Base-by-base conservation (phyloP, 1,284 basidiomycete species). In the Tranzscheliella williamsii region DNA sequence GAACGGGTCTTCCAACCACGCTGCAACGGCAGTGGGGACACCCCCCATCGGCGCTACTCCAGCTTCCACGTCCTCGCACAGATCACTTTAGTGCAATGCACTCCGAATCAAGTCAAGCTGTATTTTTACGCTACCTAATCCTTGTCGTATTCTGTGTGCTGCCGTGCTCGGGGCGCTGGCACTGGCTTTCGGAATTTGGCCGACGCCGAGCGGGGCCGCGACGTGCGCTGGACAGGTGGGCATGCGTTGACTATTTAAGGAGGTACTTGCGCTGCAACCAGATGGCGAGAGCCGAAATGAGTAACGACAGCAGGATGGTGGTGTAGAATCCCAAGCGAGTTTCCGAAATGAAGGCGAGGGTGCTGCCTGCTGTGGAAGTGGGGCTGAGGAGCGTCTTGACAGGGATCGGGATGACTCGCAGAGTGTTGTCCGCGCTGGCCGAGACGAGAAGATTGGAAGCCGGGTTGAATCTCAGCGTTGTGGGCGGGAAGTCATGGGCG, bases 401-500 rank as follows among this genome's bases (percentile, higher is more conserved):
- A 5, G 60, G 60, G 38, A 63, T 63, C 15, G 46, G 60, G 35
- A 95, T 84, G 34, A 93, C 81, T 21, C 94, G 85, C 20, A 97
- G 81, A 2, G 88, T 86, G 76, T 90, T 93, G 79, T 98, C 94
- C 5, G 90, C 89, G 70, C 91, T 91, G 4, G 89, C 92, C 5
- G 90, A 91, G 18, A 92, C 84, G n/a, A 98, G 83, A n/a, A 93
- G 67, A 16, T 82, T 85, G 13, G 87, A 87, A 4, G 85, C 82
- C 0, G 91, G 88, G 75, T 88, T 93, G 81, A 98, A 97, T 48
- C 84, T 84, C 46, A 98, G 79, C 1, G 88, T 86, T 0, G 94
- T 98, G 2, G 91, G 85, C 3, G 95, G 91, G 78, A 98, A 94
- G 60, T 92, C 90, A 78, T 98, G 95, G 0, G 93, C 89, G 77